Evolutionary conservation across 306 rosid genomes (phyloP).

Genomic region (Fragaria iinumae): DNA sequence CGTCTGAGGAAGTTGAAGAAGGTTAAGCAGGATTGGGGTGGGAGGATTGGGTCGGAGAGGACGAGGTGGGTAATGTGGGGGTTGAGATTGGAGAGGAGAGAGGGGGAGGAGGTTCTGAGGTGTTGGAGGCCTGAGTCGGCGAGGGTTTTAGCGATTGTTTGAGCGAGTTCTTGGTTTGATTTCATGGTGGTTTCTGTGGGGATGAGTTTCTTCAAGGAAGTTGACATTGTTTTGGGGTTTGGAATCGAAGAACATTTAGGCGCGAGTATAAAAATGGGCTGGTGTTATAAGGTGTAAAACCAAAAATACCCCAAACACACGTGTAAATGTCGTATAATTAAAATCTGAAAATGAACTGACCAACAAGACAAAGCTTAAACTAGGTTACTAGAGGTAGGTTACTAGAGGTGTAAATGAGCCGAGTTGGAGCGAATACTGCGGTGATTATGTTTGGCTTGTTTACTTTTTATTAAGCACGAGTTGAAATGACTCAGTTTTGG

Average conservation of each 20-base stretch:
- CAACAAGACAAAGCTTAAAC: no score
- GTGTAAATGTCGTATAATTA: no score
- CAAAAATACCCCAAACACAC: no score
- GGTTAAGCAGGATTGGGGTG: slow-evolving; percentile 34
- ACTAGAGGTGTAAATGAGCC: no score
- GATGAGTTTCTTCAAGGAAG: slow-evolving; percentile 19
- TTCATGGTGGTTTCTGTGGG: slow-evolving; percentile 11
- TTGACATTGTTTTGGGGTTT: slow-evolving; percentile 29
- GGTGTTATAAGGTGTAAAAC: no score
- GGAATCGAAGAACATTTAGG: background rate
- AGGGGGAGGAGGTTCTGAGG: slow-evolving; percentile 27
- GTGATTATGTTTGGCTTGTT: no score
- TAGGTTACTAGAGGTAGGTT: no score
- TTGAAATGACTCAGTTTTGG: no score
- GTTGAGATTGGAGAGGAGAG: slow-evolving; percentile 46
- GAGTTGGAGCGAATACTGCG: no score
- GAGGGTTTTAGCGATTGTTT: slow-evolving; percentile 35
- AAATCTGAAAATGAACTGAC: no score
- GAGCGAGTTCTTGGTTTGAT: slow-evolving; percentile 40
- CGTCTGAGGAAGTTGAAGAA: slow-evolving; percentile 56
- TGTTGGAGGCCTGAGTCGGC: slow-evolving; percentile 28
- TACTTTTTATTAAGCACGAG: no score
- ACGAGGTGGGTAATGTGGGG: slow-evolving; percentile 47
- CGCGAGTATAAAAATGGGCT: background rate
- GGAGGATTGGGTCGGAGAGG: slow-evolving; percentile 52